Percentiles rank a stretch among this genome's conserved stretches.
Conservation (phyloP, 2,329 filamentous ascomycete genomes). For the Metarhizium anisopliae region DNA sequence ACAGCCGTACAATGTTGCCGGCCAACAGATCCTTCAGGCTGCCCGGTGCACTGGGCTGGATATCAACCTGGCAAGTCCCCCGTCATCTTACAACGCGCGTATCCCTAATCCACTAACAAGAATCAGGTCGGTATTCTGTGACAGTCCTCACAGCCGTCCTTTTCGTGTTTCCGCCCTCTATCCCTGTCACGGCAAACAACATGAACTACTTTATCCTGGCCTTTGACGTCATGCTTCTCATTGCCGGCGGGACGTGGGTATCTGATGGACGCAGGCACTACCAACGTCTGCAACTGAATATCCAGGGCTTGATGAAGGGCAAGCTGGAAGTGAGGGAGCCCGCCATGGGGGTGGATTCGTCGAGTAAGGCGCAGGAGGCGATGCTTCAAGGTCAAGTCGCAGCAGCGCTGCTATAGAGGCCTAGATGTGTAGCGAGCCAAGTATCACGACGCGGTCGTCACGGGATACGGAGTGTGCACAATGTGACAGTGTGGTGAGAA, state of each 20-base stretch:
- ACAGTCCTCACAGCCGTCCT: slow-evolving; percentile 63
- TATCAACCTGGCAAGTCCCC: slow-evolving; percentile 17
- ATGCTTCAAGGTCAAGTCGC: background rate
- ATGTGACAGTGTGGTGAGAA: too few species aligned
- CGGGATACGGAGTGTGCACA: too few species aligned
- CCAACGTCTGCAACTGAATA: slow-evolving; percentile 22
- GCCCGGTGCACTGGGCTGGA: slow-evolving; percentile 26
- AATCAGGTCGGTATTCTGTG: slow-evolving; percentile 47
- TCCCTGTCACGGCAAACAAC: slow-evolving; percentile 54
- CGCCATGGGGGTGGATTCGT: background rate
- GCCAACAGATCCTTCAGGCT: slow-evolving; percentile 31
- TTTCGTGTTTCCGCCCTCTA: slow-evolving; percentile 63
- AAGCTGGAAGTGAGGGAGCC: slow-evolving; percentile 6
- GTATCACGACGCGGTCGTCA: too few species aligned
- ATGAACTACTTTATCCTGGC: slow-evolving; percentile 54
- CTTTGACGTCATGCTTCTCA: slow-evolving; percentile 37
- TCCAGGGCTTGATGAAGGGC: slow-evolving; percentile 6
- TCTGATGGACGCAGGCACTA: slow-evolving; percentile 41
- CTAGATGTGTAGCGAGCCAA: background rate
- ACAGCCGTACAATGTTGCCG: slow-evolving; percentile 58
- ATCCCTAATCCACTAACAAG: background rate
- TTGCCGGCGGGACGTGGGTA: slow-evolving; percentile 34
- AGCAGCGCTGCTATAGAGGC: background rate
- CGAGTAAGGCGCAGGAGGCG: background rate
- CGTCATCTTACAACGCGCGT: too few species aligned